phyloP scores from a whole-genome alignment of 2,329 filamentous ascomycete genomes.

The Pseudocercospora eumusae region DNA sequence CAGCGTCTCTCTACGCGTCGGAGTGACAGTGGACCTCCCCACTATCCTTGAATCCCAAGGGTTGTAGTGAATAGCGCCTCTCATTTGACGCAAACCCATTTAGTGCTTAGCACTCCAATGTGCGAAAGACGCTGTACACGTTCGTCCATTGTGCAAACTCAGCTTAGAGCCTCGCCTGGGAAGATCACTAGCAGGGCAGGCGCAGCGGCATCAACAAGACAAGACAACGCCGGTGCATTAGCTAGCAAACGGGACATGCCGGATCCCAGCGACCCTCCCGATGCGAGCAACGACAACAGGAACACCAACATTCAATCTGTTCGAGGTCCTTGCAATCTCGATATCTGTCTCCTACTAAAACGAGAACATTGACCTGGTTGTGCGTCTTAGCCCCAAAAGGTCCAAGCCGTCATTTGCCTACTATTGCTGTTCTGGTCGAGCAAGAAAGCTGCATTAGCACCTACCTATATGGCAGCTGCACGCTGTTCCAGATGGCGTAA shows the following conservation, averaged over 20 bases:
- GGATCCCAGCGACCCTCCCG: not conserved
- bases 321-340: constrained; percentile 5
- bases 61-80: not conserved
- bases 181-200: constrained; percentile 17
- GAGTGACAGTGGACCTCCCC: not conserved
- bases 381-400: not conserved
- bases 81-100: not conserved
- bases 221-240: constrained; percentile 4
- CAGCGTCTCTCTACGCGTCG: not conserved
- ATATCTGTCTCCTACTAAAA: constrained; percentile 1
- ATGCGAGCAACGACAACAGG: not conserved
- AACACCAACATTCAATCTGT: not conserved
- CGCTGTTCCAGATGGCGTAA: not conserved
- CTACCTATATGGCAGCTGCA: not conserved
- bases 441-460: not conserved
- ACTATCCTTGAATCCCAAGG: not conserved
- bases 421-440: constrained; percentile 6
- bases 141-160: constrained; percentile 10
- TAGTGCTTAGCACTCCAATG: too few relatives aligned
- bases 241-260: not conserved
- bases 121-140: not conserved
- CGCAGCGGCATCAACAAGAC: not conserved
- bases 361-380: not conserved
- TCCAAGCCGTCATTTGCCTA: constrained; percentile 18
- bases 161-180: constrained; percentile 1